These are phyloP conservation scores for Pouteria glomerata DNA, from an alignment of 148 eudicot genomes.

Conservation along the genomic window DNA sequence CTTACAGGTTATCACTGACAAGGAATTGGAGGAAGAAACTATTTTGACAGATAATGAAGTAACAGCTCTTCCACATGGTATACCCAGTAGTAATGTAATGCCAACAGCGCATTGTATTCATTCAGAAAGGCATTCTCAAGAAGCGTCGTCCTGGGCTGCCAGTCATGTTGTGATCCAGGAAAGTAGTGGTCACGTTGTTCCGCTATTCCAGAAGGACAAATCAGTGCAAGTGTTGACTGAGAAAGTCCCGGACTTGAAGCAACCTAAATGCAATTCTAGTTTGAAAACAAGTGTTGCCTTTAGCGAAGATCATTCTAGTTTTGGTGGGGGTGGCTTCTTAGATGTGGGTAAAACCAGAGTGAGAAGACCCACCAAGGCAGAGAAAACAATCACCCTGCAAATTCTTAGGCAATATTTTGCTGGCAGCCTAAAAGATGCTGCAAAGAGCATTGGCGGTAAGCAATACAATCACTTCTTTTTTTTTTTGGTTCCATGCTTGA, in stretches of 20 bases:
- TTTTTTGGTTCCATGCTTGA: no score
- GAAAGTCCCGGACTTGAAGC: neutral
- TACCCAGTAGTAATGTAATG: no score
- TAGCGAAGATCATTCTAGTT: slow-evolving; percentile 13
- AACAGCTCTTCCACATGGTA: slow-evolving; percentile 10
- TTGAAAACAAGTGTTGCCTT: slow-evolving; percentile 14
- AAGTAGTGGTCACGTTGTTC: slow-evolving; percentile 1
- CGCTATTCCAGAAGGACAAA: slow-evolving; percentile 13
- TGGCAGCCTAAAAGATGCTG: slow-evolving; percentile 93
- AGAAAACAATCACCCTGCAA: slow-evolving; percentile 65
- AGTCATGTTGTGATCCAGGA: slow-evolving; percentile 9
- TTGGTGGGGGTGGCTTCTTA: slow-evolving; percentile 37
- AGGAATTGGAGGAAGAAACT: slow-evolving; percentile 59
- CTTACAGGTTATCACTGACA: slow-evolving; percentile 60
- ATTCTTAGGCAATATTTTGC: slow-evolving; percentile 88
- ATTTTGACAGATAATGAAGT: slow-evolving; percentile 6
- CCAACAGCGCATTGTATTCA: slow-evolving; percentile 18
- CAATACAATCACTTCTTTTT: no score
- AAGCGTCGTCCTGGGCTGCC: slow-evolving; percentile 20
- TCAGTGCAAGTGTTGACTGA: slow-evolving; percentile 19
- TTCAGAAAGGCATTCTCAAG: slow-evolving; percentile 28
- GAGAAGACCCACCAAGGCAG: slow-evolving; percentile 60
- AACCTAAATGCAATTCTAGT: slow-evolving; percentile 7
- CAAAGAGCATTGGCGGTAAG: slow-evolving; percentile 88
- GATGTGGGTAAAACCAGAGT: slow-evolving; percentile 40